Conservation (phyloP, 2,329 filamentous ascomycete genomes). For the Canariomyces notabilis region DNA sequence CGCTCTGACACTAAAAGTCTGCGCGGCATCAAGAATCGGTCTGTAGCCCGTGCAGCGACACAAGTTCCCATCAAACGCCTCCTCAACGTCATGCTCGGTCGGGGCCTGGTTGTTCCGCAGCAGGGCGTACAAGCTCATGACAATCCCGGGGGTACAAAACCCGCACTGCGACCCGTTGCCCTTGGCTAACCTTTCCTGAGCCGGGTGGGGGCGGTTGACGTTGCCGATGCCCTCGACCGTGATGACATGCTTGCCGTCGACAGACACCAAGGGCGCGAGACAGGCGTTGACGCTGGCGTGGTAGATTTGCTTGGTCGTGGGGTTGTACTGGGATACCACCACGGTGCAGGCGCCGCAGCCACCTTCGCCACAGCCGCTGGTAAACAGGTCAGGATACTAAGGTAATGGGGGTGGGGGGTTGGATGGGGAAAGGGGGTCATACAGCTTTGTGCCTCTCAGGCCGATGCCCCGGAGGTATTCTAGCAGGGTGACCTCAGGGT, state of each 20-base stretch:
- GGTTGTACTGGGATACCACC: slow-evolving; percentile 89
- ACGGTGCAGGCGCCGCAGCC: slow-evolving; percentile 96
- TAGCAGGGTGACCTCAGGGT: slow-evolving; percentile 85
- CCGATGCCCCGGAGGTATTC: slow-evolving; percentile 93
- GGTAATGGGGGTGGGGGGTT: not conserved
- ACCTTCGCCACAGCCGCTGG: slow-evolving; percentile 83
- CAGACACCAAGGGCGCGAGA: slow-evolving; percentile 82
- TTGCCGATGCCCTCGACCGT: slow-evolving; percentile 95
- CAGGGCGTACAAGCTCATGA: slow-evolving; percentile 94
- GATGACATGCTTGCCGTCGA: slow-evolving; percentile 97
- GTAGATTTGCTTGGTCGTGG: slow-evolving; percentile 86
- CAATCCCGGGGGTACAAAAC: slow-evolving; percentile 96
- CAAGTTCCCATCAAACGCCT: slow-evolving; percentile 94
- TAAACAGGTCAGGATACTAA: not conserved
- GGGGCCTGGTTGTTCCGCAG: slow-evolving; percentile 78
- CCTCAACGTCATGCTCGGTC: slow-evolving; percentile 78
- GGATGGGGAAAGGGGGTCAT: slow-evolving; percentile 25
- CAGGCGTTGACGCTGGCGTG: slow-evolving; percentile 97
- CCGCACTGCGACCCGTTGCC: slow-evolving; percentile 88
- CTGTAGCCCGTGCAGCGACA: slow-evolving; percentile 95
- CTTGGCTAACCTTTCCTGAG: slow-evolving; percentile 86
- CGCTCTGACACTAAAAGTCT: slow-evolving; percentile 80
- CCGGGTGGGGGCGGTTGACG: slow-evolving; percentile 78
- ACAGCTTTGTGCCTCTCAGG: slow-evolving; percentile 88
- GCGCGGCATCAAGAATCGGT: slow-evolving; percentile 88